Base-by-base conservation (phyloP, 2,329 filamentous ascomycete genomes). In the Epichloe coenophiala region DNA sequence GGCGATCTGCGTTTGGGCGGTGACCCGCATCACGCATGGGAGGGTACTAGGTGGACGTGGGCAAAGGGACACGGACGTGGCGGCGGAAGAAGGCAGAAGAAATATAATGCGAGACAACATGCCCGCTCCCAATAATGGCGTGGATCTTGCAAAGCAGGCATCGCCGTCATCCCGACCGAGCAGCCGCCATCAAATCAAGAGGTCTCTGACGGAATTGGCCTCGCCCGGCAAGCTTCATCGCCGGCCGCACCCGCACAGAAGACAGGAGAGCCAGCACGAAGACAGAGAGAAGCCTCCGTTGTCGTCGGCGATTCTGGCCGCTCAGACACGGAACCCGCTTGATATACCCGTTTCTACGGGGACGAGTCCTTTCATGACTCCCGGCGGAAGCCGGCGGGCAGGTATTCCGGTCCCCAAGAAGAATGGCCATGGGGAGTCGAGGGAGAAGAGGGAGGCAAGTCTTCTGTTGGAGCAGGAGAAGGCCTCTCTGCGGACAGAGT, bases 181-280 rank as follows among this genome's bases (percentile, higher is more conserved):
- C 60, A 57, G 60, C 63, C 71, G 71, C 52, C 77, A 78, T 57
- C 75, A 77, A 57, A 68, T 79, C 53, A 74, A 71, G 53, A 72
- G 76, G 36, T 81, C 79, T 45, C 71, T 80, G 52, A 73, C 72
- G 43, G 77, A 80, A 55, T 58, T 78, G 47, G 68, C 75, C 23
- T 70, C 73, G 37, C 73, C 76, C 21, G 65, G 69, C 53, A 69
- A 65, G 51, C 63, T 68, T 55, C 57, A 59, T 62, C 69, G 71
- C 45, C 62, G 63, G n/a, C 64, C 65, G 50, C 63, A 63, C 6
- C 44, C 45, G 39, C 56, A 58, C 61, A 69, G 71, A 41, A 59
- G 59, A 48, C 58, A 59, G 49, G 57, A 53, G 21, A 55, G 51
- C 52, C 58, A 53, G 53, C 53, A 61, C 55, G 61, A 68, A 50